Conservation (phyloP, 805 yeast species). For the Gaillardinia entomophila region DNA sequence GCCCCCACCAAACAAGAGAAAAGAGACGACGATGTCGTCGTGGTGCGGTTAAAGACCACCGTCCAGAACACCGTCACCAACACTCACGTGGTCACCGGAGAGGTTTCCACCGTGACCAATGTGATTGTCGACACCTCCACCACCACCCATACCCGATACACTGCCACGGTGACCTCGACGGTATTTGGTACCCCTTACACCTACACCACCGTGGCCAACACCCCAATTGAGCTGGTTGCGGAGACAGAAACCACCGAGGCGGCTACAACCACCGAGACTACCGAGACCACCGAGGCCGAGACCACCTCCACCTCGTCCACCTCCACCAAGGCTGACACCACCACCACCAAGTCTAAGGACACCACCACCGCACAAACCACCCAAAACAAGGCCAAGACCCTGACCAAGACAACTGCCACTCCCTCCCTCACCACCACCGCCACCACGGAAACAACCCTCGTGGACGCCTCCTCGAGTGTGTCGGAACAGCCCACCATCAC, state of each 20-base stretch:
- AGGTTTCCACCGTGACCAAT: conserved; percentile 23
- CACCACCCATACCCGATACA: conserved; percentile 33
- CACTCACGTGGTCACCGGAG: conserved; percentile 25
- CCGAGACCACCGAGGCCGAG: conserved; percentile 3
- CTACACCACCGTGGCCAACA: conserved; percentile 28
- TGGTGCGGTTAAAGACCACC: conserved; percentile 29
- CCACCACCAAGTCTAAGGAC: conserved; percentile 3
- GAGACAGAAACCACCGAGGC: conserved; percentile 7
- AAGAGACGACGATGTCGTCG: conserved; percentile 20
- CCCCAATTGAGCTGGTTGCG: conserved; percentile 21
- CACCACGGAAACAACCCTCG: conserved; percentile 4
- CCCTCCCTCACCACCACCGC: conserved; percentile 4
- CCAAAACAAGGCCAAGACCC: conserved; percentile 3
- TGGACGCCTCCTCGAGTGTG: conserved; percentile 2
- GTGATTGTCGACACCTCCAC: conserved; percentile 24
- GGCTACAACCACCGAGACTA: conserved; percentile 4
- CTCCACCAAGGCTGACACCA: conserved; percentile 1
- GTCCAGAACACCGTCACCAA: conserved; percentile 30
- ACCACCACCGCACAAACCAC: conserved; percentile 3
- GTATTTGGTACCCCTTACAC: conserved; percentile 34
- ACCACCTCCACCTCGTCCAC: conserved; percentile 4
- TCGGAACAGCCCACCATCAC: conserved; percentile 23
- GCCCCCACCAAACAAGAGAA: conserved; percentile 10
- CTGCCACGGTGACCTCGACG: conserved; percentile 39
- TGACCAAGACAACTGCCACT: conserved; percentile 4